phyloP scores from a whole-genome alignment of 2,329 filamentous ascomycete genomes.

The Calonectria pauciramosa region DNA sequence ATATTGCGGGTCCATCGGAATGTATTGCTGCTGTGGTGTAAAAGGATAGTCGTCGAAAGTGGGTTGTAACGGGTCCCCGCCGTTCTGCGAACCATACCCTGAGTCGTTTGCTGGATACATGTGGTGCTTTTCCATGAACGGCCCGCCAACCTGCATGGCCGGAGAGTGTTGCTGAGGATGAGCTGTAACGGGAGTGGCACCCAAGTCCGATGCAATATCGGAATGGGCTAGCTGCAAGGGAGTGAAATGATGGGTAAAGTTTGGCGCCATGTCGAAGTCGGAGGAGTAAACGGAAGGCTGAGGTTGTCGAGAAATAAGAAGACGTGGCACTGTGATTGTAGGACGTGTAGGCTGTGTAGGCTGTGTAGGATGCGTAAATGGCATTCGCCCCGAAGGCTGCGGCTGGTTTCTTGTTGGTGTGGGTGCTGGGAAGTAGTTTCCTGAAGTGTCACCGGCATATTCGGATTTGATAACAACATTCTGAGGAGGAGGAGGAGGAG shows the following conservation, averaged over 20 bases:
- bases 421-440: not conserved
- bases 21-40: not conserved
- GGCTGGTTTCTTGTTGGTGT: not conserved
- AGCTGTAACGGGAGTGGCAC: not conserved
- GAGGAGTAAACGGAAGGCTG: not conserved
- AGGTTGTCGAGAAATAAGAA: not conserved
- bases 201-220: not conserved
- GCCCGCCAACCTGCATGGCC: not conserved
- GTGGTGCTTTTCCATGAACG: not conserved
- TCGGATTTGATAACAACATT: not conserved
- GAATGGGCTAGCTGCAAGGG: not conserved
- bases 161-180: not conserved
- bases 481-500: not conserved
- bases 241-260: not conserved
- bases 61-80: not conserved
- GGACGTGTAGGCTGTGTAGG: not conserved
- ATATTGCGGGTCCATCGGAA: not conserved
- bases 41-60: not conserved
- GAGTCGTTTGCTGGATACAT: slow-evolving; percentile 4
- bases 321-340: not conserved
- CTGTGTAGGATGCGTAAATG: not conserved
- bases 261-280: not conserved
- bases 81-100: not conserved
- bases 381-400: not conserved
- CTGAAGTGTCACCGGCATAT: not conserved